These are phyloP conservation scores for Wickerhamiella sergipiensis DNA, from an alignment of 805 yeast genomes.

Conservation along the genomic window DNA sequence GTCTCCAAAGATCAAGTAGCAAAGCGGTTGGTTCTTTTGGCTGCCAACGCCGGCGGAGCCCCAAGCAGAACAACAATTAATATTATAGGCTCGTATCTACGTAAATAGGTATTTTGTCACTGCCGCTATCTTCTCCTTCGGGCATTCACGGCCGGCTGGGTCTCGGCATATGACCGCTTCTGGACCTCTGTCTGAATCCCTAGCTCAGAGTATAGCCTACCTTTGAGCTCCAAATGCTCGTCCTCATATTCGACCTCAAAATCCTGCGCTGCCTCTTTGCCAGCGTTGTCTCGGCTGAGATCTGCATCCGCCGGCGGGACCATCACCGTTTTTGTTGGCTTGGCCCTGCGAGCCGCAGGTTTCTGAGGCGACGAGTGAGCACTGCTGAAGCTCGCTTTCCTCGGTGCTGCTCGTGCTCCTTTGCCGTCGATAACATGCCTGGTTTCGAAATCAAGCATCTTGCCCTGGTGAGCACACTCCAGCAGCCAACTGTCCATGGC, in stretches of 20 bases:
- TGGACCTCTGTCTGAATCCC: not conserved
- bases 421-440: slow-evolving; percentile 7
- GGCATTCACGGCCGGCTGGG: not conserved
- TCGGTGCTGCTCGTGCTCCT: slow-evolving; percentile 4
- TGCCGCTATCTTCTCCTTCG: not conserved
- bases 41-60: slow-evolving; percentile 38
- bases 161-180: not conserved
- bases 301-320: not conserved
- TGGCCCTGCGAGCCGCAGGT: not conserved
- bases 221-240: not conserved
- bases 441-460: slow-evolving; percentile 4
- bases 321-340: not conserved
- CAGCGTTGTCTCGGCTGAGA: no score
- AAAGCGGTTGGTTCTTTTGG: slow-evolving; percentile 39
- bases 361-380: not conserved
- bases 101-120: slow-evolving; percentile 3
- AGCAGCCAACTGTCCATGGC: slow-evolving; percentile 27
- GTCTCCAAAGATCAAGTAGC: slow-evolving; percentile 40
- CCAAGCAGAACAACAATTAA: slow-evolving; percentile 72
- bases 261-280: not conserved
- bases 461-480: slow-evolving; percentile 23
- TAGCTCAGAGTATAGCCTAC: not conserved
- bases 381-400: not conserved
- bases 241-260: not conserved
- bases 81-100: slow-evolving; percentile 12